phyloP scores from a whole-genome alignment of 345 rosid species.

The Aquilaria sinensis region DNA sequence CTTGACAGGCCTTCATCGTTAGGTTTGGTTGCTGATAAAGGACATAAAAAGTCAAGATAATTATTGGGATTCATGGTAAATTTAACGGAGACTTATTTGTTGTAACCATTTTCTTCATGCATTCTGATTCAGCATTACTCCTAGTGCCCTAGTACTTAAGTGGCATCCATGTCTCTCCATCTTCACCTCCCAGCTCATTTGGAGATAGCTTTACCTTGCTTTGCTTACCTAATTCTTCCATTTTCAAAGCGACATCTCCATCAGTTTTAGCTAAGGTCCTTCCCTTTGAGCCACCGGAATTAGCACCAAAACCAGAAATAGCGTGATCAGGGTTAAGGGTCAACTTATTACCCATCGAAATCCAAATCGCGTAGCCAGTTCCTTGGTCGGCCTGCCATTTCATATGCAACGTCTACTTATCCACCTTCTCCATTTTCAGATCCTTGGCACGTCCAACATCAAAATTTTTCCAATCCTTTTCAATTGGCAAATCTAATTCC shows the following conservation, averaged over 20 bases:
- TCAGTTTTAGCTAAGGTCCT: conserved; percentile 27
- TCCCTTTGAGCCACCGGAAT: conserved; percentile 32
- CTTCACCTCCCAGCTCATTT: conserved; percentile 34
- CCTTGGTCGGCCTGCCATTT: conserved; percentile 41
- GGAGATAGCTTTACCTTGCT: conserved; percentile 37
- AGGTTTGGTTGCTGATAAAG: conserved; percentile 32
- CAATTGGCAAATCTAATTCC: conserved; percentile 68
- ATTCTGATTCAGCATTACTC: conserved; percentile 52
- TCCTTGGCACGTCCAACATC: conserved; percentile 29
- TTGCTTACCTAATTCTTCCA: conserved; percentile 39
- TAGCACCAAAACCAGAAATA: no score
- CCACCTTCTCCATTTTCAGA: no score
- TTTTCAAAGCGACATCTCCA: conserved; percentile 30
- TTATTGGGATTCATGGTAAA: conserved; percentile 74
- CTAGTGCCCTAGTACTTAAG: conserved; percentile 71
- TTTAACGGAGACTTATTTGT: conserved; percentile 40
- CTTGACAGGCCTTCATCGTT: conserved; percentile 34
- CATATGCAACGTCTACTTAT: conserved; percentile 53
- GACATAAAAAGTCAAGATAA: conserved; percentile 65
- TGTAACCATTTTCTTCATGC: conserved; percentile 52
- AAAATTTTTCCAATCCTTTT: conserved; percentile 45
- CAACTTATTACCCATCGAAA: conserved; percentile 70
- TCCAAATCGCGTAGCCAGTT: conserved; percentile 65
- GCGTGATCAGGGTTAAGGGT: conserved; percentile 81
- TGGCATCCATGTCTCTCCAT: conserved; percentile 68